Evolutionary conservation across 2,329 filamentous ascomycete genomes (phyloP), one percentile per base, ranked within the genome.

Genomic region (Aspergillus jensenii): DNA sequence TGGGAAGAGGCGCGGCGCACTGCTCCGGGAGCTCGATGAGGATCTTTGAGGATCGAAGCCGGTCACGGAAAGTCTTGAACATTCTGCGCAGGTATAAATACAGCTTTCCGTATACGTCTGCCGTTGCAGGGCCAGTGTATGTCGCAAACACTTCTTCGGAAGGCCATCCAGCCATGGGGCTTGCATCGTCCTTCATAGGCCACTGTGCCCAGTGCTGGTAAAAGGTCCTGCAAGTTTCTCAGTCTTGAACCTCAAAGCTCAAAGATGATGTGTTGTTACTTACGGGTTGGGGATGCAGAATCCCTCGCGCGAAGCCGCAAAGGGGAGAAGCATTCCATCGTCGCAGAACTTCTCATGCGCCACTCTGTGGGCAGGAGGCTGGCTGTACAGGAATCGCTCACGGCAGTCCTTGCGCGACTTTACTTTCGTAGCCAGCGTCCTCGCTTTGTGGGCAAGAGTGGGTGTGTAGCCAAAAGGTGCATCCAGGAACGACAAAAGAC

Each of bases 261-360:
- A 3, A 11, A 31, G 3, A 11, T 31, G 9, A 31, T 31, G 9
- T 3, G 27, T 8, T 11, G 9, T 11, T 3, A 70, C 76, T 65
- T 55, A 79, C 76, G 76, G 76, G 63, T 80, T 80, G 1, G 76
- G 77, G 1, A 58, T 66, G 8, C 65, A 58, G 57, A 78, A 79
- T 0, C 65, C 63, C 2, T 62, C 35, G 3, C 62, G 56, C 4
- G 71, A 70, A 2, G 56, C 33, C 1, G 75, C 75, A 65, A 77
- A 79, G 1, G 77, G 78, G 4, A 79, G 60, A 2, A 81, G 59
- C 3, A 79, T 59, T 0, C 78, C 78, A 37, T 78, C 68, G 19
- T 65, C 33, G 14, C 73, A 68, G 56, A 77, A 79, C 35, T 67
- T 68, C 11, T 58, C 23, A 6, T 55, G 58, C 9, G 65, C 64